Evolutionary conservation across 192 early-diverging fungal genomes (phyloP), one percentile per base, ranked within the genome.

Genomic region (Diversispora epigaea): DNA sequence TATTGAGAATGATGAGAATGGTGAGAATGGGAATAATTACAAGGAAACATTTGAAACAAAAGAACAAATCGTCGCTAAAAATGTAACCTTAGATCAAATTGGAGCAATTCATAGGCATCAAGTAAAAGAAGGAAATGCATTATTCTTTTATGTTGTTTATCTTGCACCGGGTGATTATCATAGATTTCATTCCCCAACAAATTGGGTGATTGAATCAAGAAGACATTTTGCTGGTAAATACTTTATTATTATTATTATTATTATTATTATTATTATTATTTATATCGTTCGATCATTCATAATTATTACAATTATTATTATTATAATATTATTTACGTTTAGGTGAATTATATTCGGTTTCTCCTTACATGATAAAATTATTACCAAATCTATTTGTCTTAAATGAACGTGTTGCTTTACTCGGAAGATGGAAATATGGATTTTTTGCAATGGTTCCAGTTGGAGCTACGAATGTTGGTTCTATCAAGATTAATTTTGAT

Each of bases 151-250:
- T 75, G 96, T 98, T 10, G 91, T 99, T 39, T 99, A 99, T 77
- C 81, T 99, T 73, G 94, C 97, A 0, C 98, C 98, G 6, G 98
- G 97, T 0, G 98, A 99, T 80, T 99, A 99, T 82, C 98, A 99
- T 80, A 90, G 95, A 15, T 99, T 97, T 90, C 98, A 99, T 73
- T 96, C 96, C 25, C 98, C 98, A 41, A 88, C 92, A 6, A 92
- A 96, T 80, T 98, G 96, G 98, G 88, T 92, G 17, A 94, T 96
- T 14, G 87, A 95, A 77, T 82, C 84, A 4, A 80, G 94, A 19
- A 83, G 97, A 44, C 98, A 99, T 80, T 99, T 97, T 84, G 91
- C 92, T 17, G 92, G 90, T 91, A 81, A 67, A 82, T 64, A 12
- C 6, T 39, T 40, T 9, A 39, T 14, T 62, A 32, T 62, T 32